Base-by-base conservation (phyloP, 108 stramenopile species). In the Skeletonema marinoi region DNA sequence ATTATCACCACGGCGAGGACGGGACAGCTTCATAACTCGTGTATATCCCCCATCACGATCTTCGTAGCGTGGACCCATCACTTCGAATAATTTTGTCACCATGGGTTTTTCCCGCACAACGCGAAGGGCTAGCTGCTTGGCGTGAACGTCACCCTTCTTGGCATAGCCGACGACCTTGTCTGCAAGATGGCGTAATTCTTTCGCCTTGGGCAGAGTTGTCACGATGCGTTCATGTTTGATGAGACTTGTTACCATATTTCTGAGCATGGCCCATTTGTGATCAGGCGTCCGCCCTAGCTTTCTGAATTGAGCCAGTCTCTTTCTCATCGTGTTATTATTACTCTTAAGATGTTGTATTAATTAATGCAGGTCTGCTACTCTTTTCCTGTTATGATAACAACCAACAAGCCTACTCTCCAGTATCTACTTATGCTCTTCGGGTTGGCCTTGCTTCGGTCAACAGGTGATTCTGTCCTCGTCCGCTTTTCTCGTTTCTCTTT, bases 151-250 rank as follows among this genome's bases (percentile, higher is more conserved):
- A 33, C 77, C 71, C 48, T 66, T 54, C 68, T 93, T 93, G 66
- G 88, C 90, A 30, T 90, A 85, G 0, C 89, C 89, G 36, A 99
- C 80, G 68, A 99, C 89, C 68, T 96, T 90, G 61, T 99, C 99
- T 31, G 97, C 98, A 33, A 98, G 63, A 11, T 80, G 77, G 19
- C 92, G 86, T 21, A 99, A 68, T 88, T 98, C 97, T 75, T 98
- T 98, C 17, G 99, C 99, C 75, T 96, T 96, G 59, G 98, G 91
- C 12, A 92, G 65, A 9, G 99, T 99, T 30, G 99, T 99, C 64
- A 93, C 91, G 80, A 99, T 97, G 32, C 99, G 94, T 74, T 99
- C 99, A 81, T 98, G 97, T 63, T 97, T 91, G 70, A 99, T 96
- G 42, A 99, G 78, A 39, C 95, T 97, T 48, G 97, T 97, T 19